phyloP scores from a whole-genome alignment of 345 rosid genomes.

The Barbarea vulgaris region DNA sequence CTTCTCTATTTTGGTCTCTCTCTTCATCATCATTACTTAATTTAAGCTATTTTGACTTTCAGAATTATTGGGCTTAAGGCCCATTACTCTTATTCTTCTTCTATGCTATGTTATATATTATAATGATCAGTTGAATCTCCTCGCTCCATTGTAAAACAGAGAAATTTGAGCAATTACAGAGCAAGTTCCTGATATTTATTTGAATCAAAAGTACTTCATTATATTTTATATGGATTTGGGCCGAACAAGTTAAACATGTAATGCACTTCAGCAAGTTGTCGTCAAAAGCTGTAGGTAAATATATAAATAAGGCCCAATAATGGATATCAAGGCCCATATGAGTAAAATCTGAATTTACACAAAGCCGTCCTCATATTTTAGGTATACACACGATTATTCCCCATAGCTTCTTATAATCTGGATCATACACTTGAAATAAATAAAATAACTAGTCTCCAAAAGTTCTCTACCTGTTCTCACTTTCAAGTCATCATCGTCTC shows the following conservation, averaged over 20 bases:
- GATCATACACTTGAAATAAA: neutral
- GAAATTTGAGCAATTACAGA: too few species aligned
- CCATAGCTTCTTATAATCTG: neutral
- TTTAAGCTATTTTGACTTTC: neutral
- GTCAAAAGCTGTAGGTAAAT: neutral
- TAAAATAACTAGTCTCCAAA: conserved; percentile 20
- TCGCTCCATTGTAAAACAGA: neutral
- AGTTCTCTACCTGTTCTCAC: conserved; percentile 30
- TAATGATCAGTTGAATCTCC: neutral
- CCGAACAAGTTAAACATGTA: neutral
- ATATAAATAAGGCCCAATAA: neutral
- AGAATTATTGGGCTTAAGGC: neutral
- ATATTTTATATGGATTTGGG: too few species aligned
- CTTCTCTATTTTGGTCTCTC: neutral
- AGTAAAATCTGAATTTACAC: neutral
- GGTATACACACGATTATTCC: neutral
- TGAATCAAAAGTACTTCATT: too few species aligned
- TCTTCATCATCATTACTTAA: neutral
- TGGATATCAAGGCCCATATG: neutral
- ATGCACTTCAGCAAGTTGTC: neutral
- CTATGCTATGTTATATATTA: neutral
- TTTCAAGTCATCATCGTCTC: conserved; percentile 38
- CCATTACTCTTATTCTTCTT: neutral
- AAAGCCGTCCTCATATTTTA: neutral
- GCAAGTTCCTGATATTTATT: too few species aligned